Percentiles rank a stretch among this genome's conserved stretches.
phyloP scores from a whole-genome alignment of 202 grass and related monocot genomes.

The Eragrostis tef region DNA sequence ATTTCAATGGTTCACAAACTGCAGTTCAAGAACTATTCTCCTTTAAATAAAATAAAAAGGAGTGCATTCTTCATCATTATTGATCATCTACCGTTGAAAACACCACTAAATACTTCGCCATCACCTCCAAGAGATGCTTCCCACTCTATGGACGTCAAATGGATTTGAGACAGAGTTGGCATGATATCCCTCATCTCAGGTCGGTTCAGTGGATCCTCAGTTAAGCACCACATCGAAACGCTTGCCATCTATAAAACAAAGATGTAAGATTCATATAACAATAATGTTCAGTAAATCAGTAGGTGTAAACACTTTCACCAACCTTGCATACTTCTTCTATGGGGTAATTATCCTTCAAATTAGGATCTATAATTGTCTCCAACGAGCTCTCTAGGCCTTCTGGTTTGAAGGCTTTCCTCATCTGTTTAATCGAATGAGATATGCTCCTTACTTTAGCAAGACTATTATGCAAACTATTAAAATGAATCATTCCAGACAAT shows the following conservation, averaged over 20 bases:
- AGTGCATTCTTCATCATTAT: slow-evolving; percentile 14
- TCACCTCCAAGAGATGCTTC: slow-evolving; percentile 65
- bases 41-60: slow-evolving; percentile 50
- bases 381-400: slow-evolving; percentile 54
- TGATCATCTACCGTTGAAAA: slow-evolving; percentile 57
- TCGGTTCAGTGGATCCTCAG: slow-evolving; percentile 57
- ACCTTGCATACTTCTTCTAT: slow-evolving; percentile 71
- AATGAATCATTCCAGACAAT: not conserved
- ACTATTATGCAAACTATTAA: slow-evolving; percentile 1
- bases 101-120: slow-evolving; percentile 60
- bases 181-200: slow-evolving; percentile 70
- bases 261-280: slow-evolving; percentile 22
- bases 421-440: slow-evolving; percentile 45
- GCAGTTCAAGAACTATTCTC: slow-evolving; percentile 35
- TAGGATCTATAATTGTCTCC: slow-evolving; percentile 54
- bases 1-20: slow-evolving; percentile 14
- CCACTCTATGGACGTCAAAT: slow-evolving; percentile 65
- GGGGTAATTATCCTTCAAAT: slow-evolving; percentile 58
- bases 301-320: slow-evolving; percentile 19
- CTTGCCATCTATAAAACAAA: slow-evolving; percentile 53
- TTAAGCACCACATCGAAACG: slow-evolving; percentile 63
- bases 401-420: slow-evolving; percentile 57
- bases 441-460: not conserved
- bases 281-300: not conserved
- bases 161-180: slow-evolving; percentile 52